Evolutionary conservation across 768 basidiomycete species (phyloP).

Genomic region (Auriscalpium vulgare): DNA sequence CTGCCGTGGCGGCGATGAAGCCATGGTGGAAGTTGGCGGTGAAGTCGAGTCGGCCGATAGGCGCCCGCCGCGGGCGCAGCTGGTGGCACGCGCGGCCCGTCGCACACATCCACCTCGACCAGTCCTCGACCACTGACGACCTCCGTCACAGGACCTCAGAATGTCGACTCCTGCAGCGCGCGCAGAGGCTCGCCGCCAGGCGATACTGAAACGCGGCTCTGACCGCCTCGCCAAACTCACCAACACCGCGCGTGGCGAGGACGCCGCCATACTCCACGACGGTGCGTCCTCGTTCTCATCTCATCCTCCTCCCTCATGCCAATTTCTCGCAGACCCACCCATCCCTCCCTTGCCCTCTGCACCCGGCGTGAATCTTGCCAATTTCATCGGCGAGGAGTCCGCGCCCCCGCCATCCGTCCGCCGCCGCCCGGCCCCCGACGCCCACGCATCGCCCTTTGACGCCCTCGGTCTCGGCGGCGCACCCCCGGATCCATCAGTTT

Average conservation of each 20-base stretch:
- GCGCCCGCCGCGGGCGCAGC: no score
- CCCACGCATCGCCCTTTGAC: conserved; percentile 17
- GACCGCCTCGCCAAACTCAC: conserved; percentile 78
- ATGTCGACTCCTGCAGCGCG: conserved; percentile 50
- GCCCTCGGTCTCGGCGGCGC: conserved; percentile 15
- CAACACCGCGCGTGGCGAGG: conserved; percentile 64
- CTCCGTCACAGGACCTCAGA: background rate
- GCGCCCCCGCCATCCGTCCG: conserved; percentile 21
- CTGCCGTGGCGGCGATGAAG: background rate
- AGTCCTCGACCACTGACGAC: background rate
- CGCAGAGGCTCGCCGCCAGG: conserved; percentile 71
- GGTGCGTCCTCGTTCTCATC: conserved; percentile 27
- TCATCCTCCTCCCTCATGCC: background rate
- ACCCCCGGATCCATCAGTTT: conserved; percentile 47
- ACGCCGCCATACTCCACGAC: conserved; percentile 48
- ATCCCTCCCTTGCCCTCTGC: conserved; percentile 26
- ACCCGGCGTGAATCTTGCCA: conserved; percentile 19
- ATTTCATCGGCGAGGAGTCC: conserved; percentile 32
- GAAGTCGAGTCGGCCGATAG: background rate
- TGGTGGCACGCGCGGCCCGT: no score
- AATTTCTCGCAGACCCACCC: conserved; percentile 29
- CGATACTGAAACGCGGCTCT: conserved; percentile 61
- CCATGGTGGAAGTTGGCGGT: background rate
- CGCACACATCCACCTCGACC: background rate
- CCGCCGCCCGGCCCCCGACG: conserved; percentile 20